phyloP scores from a whole-genome alignment of 2,329 filamentous ascomycete genomes.

The Exophiala spinifera region DNA sequence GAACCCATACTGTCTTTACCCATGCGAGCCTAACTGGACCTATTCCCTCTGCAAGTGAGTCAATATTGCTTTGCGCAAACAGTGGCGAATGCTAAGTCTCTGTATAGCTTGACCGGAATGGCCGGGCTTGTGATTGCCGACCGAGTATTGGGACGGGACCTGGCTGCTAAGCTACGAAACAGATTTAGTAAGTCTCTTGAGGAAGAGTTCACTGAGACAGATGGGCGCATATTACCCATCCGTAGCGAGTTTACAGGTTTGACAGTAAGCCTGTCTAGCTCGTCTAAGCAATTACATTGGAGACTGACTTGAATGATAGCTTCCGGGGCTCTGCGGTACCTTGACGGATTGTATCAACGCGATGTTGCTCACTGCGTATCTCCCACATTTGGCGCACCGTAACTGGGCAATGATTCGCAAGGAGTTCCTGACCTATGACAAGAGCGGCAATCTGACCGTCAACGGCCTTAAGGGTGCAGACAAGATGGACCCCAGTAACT shows the following conservation, averaged over 20 bases:
- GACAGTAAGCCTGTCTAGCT: too few species aligned
- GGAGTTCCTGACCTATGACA: too few species aligned
- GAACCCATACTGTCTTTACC: conserved; percentile 10
- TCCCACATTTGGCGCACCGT: conserved; percentile 8
- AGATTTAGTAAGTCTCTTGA: conserved; percentile 12
- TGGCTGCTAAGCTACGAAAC: neutral
- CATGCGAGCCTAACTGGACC: conserved; percentile 18
- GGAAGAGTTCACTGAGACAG: conserved; percentile 13
- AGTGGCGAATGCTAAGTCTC: too few species aligned
- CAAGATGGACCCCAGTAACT: conserved; percentile 11
- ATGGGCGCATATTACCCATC: conserved; percentile 18
- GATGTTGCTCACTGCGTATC: neutral
- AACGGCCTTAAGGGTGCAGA: too few species aligned
- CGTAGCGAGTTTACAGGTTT: conserved; percentile 16
- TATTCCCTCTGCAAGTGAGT: conserved; percentile 18
- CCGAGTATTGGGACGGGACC: too few species aligned
- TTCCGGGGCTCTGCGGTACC: conserved; percentile 5
- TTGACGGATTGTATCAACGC: conserved; percentile 6
- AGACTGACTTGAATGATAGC: neutral
- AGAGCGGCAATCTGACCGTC: too few species aligned
- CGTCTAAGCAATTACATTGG: too few species aligned
- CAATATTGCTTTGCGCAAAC: neutral
- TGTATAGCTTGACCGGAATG: conserved; percentile 5
- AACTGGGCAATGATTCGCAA: conserved; percentile 6
- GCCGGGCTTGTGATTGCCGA: neutral